Evolutionary conservation across 2,329 filamentous ascomycete genomes (phyloP), one percentile per base, ranked within the genome.

Genomic region (Colletotrichum tanaceti): DNA sequence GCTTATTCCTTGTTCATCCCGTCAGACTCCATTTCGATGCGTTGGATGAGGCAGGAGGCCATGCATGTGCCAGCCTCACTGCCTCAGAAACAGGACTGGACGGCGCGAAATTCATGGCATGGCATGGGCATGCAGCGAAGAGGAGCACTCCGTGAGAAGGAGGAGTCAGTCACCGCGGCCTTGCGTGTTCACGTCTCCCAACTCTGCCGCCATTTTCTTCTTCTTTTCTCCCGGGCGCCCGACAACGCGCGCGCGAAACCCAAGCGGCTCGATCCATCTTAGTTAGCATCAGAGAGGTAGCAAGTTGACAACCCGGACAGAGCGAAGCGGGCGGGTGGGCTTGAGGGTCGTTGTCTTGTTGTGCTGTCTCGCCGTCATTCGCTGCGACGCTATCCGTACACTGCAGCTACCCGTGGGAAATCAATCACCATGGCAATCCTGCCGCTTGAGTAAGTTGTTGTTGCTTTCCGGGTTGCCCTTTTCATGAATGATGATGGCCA

Each of bases 291-390:
- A 22, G 18, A 22, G 18, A 49, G 38, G 58, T 32, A 20, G 20
- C 28, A 32, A 32, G 28, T 32, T 32, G 28, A 32, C 28, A 9
- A 32, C 28, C 28, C 46, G 46, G 38, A 52, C 32, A 24, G 16
- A 22, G 38, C 22, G 35, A 28, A 32, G 35, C 16, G 11, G 58
- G 28, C 6, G 28, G 55, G 43, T 61, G 49, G 49, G n/a, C 6
- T 60, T 28, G 16, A 60, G 58, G 0, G 35, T 43, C 58, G 54
- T 58, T 68, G 61, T 58, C 47, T 59, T 39, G 65, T 65, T 65
- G 65, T 65, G 65, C 61, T 68, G 66, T 60, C 62, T 69, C 50
- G 43, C 38, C 55, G 50, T 47, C 14, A 66, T 69, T 69, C 66
- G 66, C 55, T 66, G 53, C 50, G 38, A 57, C 62, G 35, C 49